Evolutionary conservation across 768 basidiomycete species (phyloP).

Genomic region (Naganishia friedmannii): DNA sequence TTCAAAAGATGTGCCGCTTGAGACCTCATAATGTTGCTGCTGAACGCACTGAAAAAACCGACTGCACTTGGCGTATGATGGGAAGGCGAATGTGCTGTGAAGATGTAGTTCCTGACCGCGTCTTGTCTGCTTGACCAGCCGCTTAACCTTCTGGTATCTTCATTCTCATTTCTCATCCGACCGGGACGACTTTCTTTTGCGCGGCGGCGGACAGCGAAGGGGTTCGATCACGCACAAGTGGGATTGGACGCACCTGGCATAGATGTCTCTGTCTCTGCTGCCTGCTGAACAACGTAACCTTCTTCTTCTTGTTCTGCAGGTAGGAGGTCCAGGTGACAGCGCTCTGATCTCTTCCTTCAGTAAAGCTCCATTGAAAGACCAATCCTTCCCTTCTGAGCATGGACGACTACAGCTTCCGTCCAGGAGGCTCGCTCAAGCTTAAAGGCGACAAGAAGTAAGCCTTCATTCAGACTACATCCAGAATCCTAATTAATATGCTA

Average conservation of each 20-base stretch:
- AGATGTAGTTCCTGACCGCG: not conserved
- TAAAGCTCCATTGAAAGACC: too few relatives aligned
- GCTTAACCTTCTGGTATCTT: constrained; percentile 20
- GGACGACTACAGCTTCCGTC: constrained; percentile 41
- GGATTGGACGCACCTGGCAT: not conserved
- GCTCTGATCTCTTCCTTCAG: too few relatives aligned
- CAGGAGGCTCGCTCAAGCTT: constrained; percentile 50
- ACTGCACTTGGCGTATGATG: too few relatives aligned
- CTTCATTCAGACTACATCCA: not conserved
- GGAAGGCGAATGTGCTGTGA: not conserved
- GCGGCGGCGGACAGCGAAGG: not conserved
- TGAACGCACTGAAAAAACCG: not conserved
- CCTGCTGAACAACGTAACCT: too few relatives aligned
- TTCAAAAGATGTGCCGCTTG: constrained; percentile 16
- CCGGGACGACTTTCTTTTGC: constrained; percentile 16
- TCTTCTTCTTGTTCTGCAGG: too few relatives aligned
- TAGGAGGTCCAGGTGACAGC: too few relatives aligned
- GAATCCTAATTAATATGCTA: not conserved
- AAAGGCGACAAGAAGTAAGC: constrained; percentile 51
- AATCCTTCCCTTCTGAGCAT: not conserved
- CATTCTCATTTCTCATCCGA: constrained; percentile 13
- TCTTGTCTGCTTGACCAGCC: not conserved
- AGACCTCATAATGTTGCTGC: constrained; percentile 7
- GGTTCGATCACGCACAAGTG: constrained; percentile 1
- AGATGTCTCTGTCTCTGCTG: too few relatives aligned